Evolutionary conservation across 2,329 filamentous ascomycete species (phyloP), one percentile per base, ranked within the genome.

Genomic region (Herpotrichia juniperi): DNA sequence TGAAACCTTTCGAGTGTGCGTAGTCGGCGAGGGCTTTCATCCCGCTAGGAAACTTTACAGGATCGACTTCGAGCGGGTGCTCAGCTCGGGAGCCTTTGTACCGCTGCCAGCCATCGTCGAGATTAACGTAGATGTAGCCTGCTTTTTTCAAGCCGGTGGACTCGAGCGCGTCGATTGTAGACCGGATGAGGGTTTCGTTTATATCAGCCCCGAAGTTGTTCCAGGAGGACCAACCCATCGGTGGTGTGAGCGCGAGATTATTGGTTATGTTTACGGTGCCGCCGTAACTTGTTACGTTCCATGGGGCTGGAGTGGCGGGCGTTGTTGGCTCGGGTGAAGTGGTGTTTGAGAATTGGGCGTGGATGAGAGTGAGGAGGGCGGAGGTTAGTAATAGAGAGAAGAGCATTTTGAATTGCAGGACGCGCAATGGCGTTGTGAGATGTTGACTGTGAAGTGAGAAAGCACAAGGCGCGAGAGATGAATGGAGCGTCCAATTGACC

Each of bases 51-150:
- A 75, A 77, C 58, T 75, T 75, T 10, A 48, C 51, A 1, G 62
- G 56, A 52, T 76, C 68, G 21, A 63, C 54, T 35, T 71, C 62
- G 21, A 75, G 54, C 7, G 61, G 56, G 24, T 59, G 57, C 48
- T 51, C 64, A 16, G 47, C 55, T 51, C 53, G 63, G 30, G 16
- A 62, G 56, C 51, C 67, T 54, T 61, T 60, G 46, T 61, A 60
- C 7, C 57, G 56, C 14, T 69, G 68, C 71, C 73, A 75, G 46
- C 72, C 72, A 60, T 75, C 72, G 45, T 75, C 73, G 21, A 75
- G 47, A 40, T 61, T 64, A 7, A 66, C 40, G 48, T 62, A 64
- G 24, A 53, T 47, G 45, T 63, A 66, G 2, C 63, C 63, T 8
- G 61, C 59, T n/a, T 57, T 58, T 45, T 59, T 56, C 11, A 64